Conservation (phyloP, 164 flowering plant genomes). For the Aristolochia californica region DNA sequence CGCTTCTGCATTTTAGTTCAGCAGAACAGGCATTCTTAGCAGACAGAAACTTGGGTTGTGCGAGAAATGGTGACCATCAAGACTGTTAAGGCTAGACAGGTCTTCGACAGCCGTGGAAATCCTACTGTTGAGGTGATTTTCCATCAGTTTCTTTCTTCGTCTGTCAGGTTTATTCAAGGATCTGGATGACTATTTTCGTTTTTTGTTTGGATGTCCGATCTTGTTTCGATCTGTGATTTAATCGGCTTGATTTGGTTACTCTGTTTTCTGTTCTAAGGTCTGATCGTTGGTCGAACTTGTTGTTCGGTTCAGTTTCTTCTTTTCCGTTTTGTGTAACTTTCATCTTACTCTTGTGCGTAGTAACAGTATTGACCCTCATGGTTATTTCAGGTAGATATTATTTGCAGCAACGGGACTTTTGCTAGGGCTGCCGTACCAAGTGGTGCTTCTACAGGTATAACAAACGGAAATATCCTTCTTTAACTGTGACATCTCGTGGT, state of each 20-base stretch:
- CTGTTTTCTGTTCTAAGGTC: background rate
- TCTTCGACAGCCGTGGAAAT: constrained; percentile 58
- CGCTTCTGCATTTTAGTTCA: too few species aligned
- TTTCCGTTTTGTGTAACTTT: background rate
- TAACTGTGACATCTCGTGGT: background rate
- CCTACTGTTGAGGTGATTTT: constrained; percentile 45
- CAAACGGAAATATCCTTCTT: background rate
- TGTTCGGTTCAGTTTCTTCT: background rate
- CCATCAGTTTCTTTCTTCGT: background rate
- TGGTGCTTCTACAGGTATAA: constrained; percentile 54
- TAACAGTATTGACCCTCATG: background rate
- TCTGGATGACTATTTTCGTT: background rate
- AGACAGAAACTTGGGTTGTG: background rate
- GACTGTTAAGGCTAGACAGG: constrained; percentile 42
- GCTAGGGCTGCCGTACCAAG: constrained; percentile 67
- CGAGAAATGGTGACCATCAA: constrained; percentile 30
- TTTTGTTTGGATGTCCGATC: background rate
- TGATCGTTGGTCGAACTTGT: background rate
- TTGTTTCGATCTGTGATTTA: background rate
- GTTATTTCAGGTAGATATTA: constrained; percentile 33
- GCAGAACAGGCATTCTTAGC: too few species aligned
- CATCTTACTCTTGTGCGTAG: background rate
- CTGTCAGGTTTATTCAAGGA: background rate
- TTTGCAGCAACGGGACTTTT: constrained; percentile 28
- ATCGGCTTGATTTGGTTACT: background rate